Base-by-base conservation (phyloP, 2,329 filamentous ascomycete species). In the Ceratocystis eucalypticola region DNA sequence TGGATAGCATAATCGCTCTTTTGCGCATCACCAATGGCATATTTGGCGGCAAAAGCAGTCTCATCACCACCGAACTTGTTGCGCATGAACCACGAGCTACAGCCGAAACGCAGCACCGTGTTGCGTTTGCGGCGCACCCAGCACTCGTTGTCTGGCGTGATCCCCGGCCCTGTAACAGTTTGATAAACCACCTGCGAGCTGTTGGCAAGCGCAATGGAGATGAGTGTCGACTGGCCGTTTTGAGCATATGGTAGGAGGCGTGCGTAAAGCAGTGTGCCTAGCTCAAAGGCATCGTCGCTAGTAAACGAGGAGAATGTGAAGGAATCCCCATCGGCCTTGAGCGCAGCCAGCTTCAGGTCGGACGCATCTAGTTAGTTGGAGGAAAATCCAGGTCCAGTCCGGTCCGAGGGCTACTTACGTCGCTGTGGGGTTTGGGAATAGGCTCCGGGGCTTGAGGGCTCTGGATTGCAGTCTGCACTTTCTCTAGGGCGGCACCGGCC, bases 41-140 rank as follows among this genome's bases (percentile, higher is more conserved):
- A 88, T 73, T 88, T 87, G 41, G 79, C 78, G 50, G 80, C 80
- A 74, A 93, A 91, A 2, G 76, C 77, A 28, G 73, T 77, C 76
- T 91, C 86, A 69, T 91, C 81, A 10, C 83, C 83, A 0, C 72
- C 73, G 69, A 85, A 85, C 77, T 89, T 89, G 74, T 84, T 82
- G 69, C 82, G 80, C 82, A 91, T 82, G 67, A 84, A 82, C 87
- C 87, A 92, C 3, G 85, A 88, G 69, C 82, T 86, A 68, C 79
- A 76, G 0, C 88, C 88, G 76, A 84, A 93, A 8, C 89, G 78
- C 64, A 91, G 76, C 5, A 91, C 89, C 0, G 87, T 87, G 67
- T 84, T 84, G 15, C 85, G 78, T 79, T 94, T 93, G 44, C 89
- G 79, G 46, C 79, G 75, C 25, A 89, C 85, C 87, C 86, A 89